Percentiles rank a stretch among this genome's conserved stretches.
Evolutionary conservation across 2,329 filamentous ascomycete genomes (phyloP).

Genomic region (Epichloe brachyelytri): DNA sequence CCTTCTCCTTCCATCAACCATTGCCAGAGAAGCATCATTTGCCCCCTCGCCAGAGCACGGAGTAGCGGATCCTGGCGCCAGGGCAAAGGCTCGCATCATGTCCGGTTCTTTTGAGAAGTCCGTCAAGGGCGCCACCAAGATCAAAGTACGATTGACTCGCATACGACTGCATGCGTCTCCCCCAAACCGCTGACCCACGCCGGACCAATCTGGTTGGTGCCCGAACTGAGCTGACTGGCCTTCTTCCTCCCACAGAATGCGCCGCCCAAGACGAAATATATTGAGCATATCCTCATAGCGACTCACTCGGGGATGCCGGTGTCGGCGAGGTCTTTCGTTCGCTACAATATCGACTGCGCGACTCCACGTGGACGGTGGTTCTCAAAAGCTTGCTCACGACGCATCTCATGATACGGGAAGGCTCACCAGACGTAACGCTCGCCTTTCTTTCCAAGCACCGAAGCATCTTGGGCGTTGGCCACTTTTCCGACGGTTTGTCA

Average conservation of each 20-base stretch:
- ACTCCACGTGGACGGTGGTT: conserved; percentile 98
- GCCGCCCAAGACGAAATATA: conserved; percentile 96
- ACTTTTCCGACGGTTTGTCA: conserved; percentile 76
- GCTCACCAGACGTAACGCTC: conserved; percentile 77
- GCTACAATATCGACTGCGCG: conserved; percentile 74
- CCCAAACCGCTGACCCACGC: not conserved
- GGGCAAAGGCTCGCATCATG: conserved; percentile 34
- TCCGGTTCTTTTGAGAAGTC: conserved; percentile 94
- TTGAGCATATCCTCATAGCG: conserved; percentile 92
- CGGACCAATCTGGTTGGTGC: not conserved
- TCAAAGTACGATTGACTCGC: conserved; percentile 52
- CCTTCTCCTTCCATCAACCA: conserved; percentile 1
- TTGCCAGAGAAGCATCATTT: not conserved
- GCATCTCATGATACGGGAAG: conserved; percentile 95
- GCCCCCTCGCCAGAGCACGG: not conserved
- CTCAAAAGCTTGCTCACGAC: conserved; percentile 96
- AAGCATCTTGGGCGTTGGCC: conserved; percentile 73
- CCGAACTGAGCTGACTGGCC: not conserved
- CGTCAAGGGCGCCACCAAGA: conserved; percentile 96
- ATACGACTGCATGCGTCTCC: not conserved
- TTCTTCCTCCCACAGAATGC: conserved; percentile 52
- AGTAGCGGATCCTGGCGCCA: not conserved
- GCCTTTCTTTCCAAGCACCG: conserved; percentile 73
- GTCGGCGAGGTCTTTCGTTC: conserved; percentile 93
- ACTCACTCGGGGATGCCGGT: conserved; percentile 86